phyloP scores from a whole-genome alignment of 164 flowering plant genomes.

The Stephania yunnanensis region DNA sequence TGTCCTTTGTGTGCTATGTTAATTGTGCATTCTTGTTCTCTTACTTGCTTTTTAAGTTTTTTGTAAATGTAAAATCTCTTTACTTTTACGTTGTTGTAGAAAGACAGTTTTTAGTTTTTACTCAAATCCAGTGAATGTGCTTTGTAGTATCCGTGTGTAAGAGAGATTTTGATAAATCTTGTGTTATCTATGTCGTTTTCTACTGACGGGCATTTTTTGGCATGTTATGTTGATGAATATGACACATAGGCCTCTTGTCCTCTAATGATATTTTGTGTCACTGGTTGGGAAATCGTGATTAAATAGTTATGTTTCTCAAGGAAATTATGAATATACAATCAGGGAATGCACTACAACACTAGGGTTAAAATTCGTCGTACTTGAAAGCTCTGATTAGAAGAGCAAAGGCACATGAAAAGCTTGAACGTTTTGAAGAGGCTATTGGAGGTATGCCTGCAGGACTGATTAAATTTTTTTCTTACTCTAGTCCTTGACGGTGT shows the following conservation, averaged over 20 bases:
- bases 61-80: too few relatives aligned
- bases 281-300: background rate
- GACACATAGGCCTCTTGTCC: background rate
- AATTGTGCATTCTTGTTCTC: too few relatives aligned
- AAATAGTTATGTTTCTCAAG: constrained; percentile 35
- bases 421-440: constrained; percentile 88
- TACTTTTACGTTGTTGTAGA: too few relatives aligned
- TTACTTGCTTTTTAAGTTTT: too few relatives aligned
- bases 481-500: too few relatives aligned
- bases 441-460: constrained; percentile 51
- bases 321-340: constrained; percentile 64
- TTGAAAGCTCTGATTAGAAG: constrained; percentile 75
- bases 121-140: too few relatives aligned
- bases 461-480: background rate
- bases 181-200: background rate
- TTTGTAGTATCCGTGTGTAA: too few relatives aligned
- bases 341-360: constrained; percentile 87
- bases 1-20: too few relatives aligned
- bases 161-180: too few relatives aligned
- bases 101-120: too few relatives aligned
- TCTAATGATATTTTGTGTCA: background rate
- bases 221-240: background rate
- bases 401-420: constrained; percentile 85
- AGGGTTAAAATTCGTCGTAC: constrained; percentile 72
- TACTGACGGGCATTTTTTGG: background rate